Percentiles rank a stretch among this genome's conserved stretches.
phyloP scores from a whole-genome alignment of 371 early-diverging fungal genomes.

The Mucor piriformis region DNA sequence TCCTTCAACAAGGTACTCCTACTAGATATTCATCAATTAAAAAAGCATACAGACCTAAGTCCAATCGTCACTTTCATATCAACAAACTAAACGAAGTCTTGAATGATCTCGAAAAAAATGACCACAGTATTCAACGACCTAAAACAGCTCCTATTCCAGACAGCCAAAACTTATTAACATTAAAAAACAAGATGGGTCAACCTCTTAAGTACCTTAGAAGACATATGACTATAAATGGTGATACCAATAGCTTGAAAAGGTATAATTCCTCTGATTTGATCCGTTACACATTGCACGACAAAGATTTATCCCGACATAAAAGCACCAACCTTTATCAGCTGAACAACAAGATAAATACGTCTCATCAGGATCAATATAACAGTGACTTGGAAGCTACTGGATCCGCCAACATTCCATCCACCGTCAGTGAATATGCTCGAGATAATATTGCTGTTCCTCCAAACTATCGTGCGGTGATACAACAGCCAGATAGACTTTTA shows the following conservation, averaged over 20 bases:
- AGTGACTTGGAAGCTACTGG: too few relatives aligned
- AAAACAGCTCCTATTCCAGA: background rate
- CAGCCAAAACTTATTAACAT: background rate
- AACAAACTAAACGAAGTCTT: background rate
- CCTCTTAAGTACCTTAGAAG: background rate
- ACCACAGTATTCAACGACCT: background rate
- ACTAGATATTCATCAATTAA: background rate
- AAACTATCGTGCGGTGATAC: too few relatives aligned
- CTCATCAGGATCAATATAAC: too few relatives aligned
- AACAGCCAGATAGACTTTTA: too few relatives aligned
- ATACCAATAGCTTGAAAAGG: background rate
- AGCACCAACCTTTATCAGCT: background rate
- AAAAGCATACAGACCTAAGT: background rate
- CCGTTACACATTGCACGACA: background rate
- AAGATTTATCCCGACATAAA: background rate
- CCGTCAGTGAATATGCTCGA: too few relatives aligned
- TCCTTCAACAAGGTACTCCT: background rate
- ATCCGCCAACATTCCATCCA: too few relatives aligned
- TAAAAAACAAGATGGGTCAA: background rate
- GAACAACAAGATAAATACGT: too few relatives aligned
- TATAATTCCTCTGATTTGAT: background rate
- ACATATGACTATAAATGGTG: background rate
- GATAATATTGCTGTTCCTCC: too few relatives aligned
- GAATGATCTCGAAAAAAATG: background rate
- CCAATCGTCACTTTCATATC: background rate